Conservation (phyloP, 2,329 filamentous ascomycete genomes). For the Colletotrichum magnum region DNA sequence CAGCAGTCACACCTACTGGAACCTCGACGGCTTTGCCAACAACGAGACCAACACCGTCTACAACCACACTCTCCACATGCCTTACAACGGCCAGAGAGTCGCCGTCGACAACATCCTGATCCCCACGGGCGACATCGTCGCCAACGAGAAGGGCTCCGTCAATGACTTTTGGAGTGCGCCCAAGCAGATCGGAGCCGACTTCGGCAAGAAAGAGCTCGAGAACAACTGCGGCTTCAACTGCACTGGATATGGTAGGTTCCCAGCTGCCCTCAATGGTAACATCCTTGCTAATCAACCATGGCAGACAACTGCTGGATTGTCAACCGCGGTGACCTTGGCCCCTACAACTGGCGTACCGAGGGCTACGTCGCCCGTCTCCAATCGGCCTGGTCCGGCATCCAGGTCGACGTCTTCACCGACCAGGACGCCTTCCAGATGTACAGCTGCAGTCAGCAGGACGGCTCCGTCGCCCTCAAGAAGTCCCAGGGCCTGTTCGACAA, state of each 20-base stretch:
- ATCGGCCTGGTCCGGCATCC: conserved; percentile 85
- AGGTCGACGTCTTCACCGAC: conserved; percentile 84
- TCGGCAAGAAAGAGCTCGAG: conserved; percentile 71
- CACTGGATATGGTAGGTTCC: conserved; percentile 81
- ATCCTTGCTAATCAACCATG: conserved; percentile 28
- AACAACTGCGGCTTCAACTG: conserved; percentile 87
- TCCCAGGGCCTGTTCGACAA: conserved; percentile 76
- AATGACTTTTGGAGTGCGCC: conserved; percentile 88
- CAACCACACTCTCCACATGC: conserved; percentile 81
- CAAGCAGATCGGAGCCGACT: conserved; percentile 83
- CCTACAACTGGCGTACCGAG: conserved; percentile 74
- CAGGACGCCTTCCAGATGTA: conserved; percentile 93
- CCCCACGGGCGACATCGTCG: conserved; percentile 81
- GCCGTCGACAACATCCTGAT: conserved; percentile 80
- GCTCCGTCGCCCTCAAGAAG: conserved; percentile 76
- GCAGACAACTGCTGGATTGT: conserved; percentile 78
- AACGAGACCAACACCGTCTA: conserved; percentile 74
- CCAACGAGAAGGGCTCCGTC: conserved; percentile 76
- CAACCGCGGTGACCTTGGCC: conserved; percentile 70
- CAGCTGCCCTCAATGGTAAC: neutral
- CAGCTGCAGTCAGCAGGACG: conserved; percentile 84
- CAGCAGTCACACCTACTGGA: conserved; percentile 83
- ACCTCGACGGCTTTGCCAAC: conserved; percentile 84
- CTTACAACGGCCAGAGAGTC: conserved; percentile 79
- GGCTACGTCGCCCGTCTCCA: conserved; percentile 76